Percentiles rank a stretch among this genome's conserved stretches.
These are phyloP conservation scores for Candida krabiensis DNA, from an alignment of 805 yeast genomes.

Conservation along the genomic window DNA sequence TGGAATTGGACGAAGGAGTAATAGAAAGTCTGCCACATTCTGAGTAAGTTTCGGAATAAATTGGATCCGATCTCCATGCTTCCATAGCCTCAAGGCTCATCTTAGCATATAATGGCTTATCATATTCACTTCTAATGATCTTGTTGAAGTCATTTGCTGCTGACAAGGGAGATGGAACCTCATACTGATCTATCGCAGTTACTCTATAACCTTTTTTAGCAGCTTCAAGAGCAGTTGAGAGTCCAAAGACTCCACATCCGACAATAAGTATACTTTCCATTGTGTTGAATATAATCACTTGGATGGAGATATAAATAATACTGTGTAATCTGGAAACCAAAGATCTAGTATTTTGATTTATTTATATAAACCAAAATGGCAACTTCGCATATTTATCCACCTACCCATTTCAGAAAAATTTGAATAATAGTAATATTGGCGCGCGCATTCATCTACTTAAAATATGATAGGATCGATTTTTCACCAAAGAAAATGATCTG, in stretches of 20 bases:
- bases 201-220: constrained; percentile 33
- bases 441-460: no score
- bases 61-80: constrained; percentile 38
- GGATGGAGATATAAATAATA: no score
- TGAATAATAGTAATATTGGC: no score
- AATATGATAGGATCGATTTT: no score
- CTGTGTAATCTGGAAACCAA: no score
- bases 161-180: constrained; percentile 45
- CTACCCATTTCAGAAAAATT: no score
- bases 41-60: constrained; percentile 33
- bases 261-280: constrained; percentile 23
- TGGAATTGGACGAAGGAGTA: constrained; percentile 32
- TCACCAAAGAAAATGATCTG: no score
- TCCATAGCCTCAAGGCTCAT: constrained; percentile 46
- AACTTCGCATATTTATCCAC: no score
- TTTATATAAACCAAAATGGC: no score
- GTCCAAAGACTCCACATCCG: constrained; percentile 48
- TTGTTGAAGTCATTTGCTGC: constrained; percentile 52
- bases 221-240: constrained; percentile 42
- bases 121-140: constrained; percentile 48
- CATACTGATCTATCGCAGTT: constrained; percentile 39
- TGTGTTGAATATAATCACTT: no score
- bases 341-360: no score
- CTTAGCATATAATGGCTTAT: constrained; percentile 39
- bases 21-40: constrained; percentile 44